Evolutionary conservation across 1,284 basidiomycete genomes (phyloP).

Genomic region (Ustilago loliicola): DNA sequence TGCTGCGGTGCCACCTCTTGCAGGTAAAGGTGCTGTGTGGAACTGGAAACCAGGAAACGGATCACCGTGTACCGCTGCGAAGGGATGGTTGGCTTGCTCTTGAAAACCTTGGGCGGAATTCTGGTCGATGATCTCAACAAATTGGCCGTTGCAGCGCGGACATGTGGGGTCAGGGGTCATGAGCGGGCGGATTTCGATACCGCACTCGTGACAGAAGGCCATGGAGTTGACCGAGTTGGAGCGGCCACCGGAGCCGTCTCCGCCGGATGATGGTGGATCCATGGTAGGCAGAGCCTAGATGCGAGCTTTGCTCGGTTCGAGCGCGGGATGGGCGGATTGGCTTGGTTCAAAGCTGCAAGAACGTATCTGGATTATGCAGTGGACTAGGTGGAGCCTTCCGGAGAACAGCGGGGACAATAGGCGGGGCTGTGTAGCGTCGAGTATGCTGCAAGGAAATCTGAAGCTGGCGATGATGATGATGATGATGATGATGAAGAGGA

Average conservation of each 20-base stretch:
- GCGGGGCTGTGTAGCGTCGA: too few relatives aligned
- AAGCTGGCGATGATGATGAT: background rate
- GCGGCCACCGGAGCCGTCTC: background rate
- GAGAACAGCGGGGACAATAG: too few relatives aligned
- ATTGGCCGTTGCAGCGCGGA: conserved; percentile 60
- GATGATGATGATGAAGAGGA: background rate
- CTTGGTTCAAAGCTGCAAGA: too few relatives aligned
- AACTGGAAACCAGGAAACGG: conserved; percentile 15
- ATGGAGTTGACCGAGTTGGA: conserved; percentile 40
- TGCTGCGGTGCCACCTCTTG: conserved; percentile 1
- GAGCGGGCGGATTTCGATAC: conserved; percentile 58
- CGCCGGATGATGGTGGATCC: conserved; percentile 24
- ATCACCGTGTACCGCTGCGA: conserved; percentile 6
- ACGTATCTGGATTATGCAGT: too few relatives aligned
- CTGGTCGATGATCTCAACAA: conserved; percentile 58
- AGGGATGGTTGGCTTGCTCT: conserved; percentile 8
- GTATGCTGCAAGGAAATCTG: background rate
- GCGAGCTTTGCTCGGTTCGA: too few relatives aligned
- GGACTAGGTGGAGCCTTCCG: too few relatives aligned
- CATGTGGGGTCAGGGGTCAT: conserved; percentile 60
- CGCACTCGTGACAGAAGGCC: conserved; percentile 63
- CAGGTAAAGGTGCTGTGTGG: conserved; percentile 8
- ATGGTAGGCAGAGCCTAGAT: conserved; percentile 4
- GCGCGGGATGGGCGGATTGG: background rate
- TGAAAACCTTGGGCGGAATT: background rate